Evolutionary conservation across 352 stramenopile species (phyloP).

Genomic region (Pythium volutum): DNA sequence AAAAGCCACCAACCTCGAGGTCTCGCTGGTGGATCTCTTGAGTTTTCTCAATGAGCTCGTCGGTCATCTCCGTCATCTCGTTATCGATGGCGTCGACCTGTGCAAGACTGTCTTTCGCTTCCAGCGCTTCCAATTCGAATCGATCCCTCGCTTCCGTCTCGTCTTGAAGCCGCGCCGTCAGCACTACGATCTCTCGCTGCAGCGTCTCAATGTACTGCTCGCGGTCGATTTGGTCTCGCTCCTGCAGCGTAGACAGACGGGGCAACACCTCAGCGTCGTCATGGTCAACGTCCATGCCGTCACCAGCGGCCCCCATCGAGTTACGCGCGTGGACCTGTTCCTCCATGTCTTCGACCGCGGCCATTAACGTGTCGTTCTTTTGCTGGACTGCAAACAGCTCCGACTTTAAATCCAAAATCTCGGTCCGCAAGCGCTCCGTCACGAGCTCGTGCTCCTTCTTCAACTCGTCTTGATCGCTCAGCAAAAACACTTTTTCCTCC

Average conservation of each 20-base stretch:
- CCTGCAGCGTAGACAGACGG: conserved; percentile 53
- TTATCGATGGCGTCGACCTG: conserved; percentile 72
- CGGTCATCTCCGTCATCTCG: conserved; percentile 74
- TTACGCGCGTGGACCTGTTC: not conserved
- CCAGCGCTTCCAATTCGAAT: conserved; percentile 54
- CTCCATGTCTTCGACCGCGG: not conserved
- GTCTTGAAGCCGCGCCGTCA: conserved; percentile 56
- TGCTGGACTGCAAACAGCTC: conserved; percentile 76
- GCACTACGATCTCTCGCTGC: conserved; percentile 59
- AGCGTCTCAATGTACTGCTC: conserved; percentile 71
- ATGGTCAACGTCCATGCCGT: conserved; percentile 36
- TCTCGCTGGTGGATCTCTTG: conserved; percentile 65
- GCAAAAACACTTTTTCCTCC: conserved; percentile 83
- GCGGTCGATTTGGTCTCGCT: conserved; percentile 55
- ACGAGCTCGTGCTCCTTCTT: conserved; percentile 76
- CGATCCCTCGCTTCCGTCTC: conserved; percentile 56
- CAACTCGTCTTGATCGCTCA: conserved; percentile 82
- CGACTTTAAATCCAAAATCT: conserved; percentile 86
- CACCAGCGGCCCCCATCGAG: conserved; percentile 18
- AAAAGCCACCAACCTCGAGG: conserved; percentile 31
- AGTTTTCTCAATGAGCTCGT: conserved; percentile 74
- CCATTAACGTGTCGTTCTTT: conserved; percentile 37
- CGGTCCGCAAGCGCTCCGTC: conserved; percentile 68
- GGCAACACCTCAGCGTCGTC: conserved; percentile 26
- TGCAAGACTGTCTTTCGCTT: conserved; percentile 54